Evolutionary conservation across 306 rosid species (phyloP), one percentile per base, ranked within the genome.

Genomic region (Citrullus colocynthis): DNA sequence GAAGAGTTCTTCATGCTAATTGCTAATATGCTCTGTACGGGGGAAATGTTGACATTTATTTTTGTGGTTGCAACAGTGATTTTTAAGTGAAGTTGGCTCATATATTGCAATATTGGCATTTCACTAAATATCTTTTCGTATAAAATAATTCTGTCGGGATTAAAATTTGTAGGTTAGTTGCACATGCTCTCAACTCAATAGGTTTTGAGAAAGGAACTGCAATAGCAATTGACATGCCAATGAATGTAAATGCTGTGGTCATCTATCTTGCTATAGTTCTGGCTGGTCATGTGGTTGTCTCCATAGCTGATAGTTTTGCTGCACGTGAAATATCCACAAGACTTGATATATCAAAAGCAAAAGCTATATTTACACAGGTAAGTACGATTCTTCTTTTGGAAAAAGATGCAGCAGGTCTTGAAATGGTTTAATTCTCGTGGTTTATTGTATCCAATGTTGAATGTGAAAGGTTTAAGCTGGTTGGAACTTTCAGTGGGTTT

Each of bases 301-400:
- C 97, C 18, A 92, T 95, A 63, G 99, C 99, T 80, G 97, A 95
- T 87, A 95, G 99, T 87, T 95, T 95, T 82, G 97, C 97, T 77
- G 86, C 97, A 13, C 80, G 72, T 80, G 99, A 95, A 89, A 95
- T 95, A 86, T 92, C 97, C 78, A 80, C 88, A 72, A 90, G 99
- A 82, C 89, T 95, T 42, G 87, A 81, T 71, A 87, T 95, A 86
- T 92, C 97, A 41, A 85, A 89, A 49, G 90, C 99, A 84, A 92
- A 90, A 89, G 88, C 81, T 87, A 87, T 95, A 82, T 92, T 92
- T 86, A 95, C 99, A 57, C 98, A 95, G 97, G 98, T 92, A 39
- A 61, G 21, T 71, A 72, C 74, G 28, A 42, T 58, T 67, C 76
- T 86, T 73, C 78, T 78, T 69, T 44, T 52, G 28, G 58, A 14